Evolutionary conservation across 2,329 filamentous ascomycete species (phyloP).

Genomic region (Sporothrix schenckii): DNA sequence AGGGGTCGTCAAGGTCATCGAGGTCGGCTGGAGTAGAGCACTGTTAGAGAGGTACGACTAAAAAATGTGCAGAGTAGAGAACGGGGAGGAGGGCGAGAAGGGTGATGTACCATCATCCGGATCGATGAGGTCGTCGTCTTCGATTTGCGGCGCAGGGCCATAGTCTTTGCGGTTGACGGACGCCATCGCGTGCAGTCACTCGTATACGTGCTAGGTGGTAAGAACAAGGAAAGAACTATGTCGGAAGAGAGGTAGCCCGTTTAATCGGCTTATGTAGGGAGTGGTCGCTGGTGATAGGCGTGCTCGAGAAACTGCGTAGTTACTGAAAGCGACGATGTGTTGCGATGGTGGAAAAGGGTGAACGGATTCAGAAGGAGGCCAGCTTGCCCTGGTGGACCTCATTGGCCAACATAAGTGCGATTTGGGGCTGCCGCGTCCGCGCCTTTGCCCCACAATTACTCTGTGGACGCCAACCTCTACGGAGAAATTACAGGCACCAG

Average conservation of each 20-base stretch:
- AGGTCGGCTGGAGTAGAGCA: constrained; percentile 65
- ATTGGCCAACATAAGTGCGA: background rate
- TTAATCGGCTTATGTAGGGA: background rate
- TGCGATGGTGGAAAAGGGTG: constrained; percentile 24
- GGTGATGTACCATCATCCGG: constrained; percentile 68
- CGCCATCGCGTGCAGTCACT: constrained; percentile 46
- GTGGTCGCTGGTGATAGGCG: background rate
- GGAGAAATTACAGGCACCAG: constrained; percentile 9
- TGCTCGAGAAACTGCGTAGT: background rate
- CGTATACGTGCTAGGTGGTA: background rate
- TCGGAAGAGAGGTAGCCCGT: background rate
- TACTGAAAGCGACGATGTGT: constrained; percentile 10
- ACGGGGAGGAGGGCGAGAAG: background rate
- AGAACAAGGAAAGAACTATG: background rate
- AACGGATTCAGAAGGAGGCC: constrained; percentile 10
- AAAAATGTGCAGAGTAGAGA: background rate
- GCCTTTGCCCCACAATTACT: constrained; percentile 8
- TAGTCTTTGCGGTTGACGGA: constrained; percentile 56
- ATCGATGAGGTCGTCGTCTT: constrained; percentile 74
- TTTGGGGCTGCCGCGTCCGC: constrained; percentile 18
- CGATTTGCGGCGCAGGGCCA: constrained; percentile 61
- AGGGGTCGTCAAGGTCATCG: constrained; percentile 89
- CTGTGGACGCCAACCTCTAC: background rate
- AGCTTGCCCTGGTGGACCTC: background rate
- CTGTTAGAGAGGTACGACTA: background rate